phyloP scores from a whole-genome alignment of 306 rosid genomes.

The Begonia fuchsioides region DNA sequence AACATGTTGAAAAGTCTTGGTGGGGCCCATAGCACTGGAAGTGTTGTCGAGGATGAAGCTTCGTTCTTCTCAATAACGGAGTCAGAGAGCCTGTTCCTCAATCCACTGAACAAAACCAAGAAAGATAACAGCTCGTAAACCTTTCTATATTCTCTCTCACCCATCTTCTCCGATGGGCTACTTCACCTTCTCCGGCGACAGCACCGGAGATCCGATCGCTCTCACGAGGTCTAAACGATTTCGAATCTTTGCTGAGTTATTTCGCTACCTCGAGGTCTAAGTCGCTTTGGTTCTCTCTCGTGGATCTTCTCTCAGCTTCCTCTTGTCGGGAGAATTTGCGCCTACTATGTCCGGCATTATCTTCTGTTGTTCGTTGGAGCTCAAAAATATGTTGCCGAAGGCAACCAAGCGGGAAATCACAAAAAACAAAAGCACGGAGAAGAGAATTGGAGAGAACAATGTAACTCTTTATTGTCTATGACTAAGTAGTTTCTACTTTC shows the following conservation, averaged over 20 bases:
- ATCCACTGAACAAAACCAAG: too few relatives aligned
- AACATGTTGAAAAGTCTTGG: too few relatives aligned
- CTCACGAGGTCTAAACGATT: conserved; percentile 17
- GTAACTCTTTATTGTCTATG: too few relatives aligned
- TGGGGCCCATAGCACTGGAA: too few relatives aligned
- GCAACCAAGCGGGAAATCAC: too few relatives aligned
- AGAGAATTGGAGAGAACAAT: too few relatives aligned
- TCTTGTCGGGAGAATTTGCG: conserved; percentile 28
- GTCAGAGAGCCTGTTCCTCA: too few relatives aligned
- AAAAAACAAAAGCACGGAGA: too few relatives aligned
- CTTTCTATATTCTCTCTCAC: not conserved
- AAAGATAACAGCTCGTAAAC: too few relatives aligned
- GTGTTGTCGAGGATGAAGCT: not conserved
- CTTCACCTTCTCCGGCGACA: conserved; percentile 17
- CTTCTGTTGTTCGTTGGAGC: too few relatives aligned
- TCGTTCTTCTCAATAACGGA: conserved; percentile 1
- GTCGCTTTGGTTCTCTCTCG: conserved; percentile 21
- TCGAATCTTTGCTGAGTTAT: conserved; percentile 20
- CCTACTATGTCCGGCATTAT: conserved; percentile 22
- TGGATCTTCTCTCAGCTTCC: conserved; percentile 58
- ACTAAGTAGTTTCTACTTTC: too few relatives aligned
- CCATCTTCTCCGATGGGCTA: conserved; percentile 20
- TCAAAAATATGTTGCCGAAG: too few relatives aligned
- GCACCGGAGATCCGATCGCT: conserved; percentile 13
- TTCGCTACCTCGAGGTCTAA: conserved; percentile 34